phyloP scores from a whole-genome alignment of 306 rosid species.

The Vigna hirtella region DNA sequence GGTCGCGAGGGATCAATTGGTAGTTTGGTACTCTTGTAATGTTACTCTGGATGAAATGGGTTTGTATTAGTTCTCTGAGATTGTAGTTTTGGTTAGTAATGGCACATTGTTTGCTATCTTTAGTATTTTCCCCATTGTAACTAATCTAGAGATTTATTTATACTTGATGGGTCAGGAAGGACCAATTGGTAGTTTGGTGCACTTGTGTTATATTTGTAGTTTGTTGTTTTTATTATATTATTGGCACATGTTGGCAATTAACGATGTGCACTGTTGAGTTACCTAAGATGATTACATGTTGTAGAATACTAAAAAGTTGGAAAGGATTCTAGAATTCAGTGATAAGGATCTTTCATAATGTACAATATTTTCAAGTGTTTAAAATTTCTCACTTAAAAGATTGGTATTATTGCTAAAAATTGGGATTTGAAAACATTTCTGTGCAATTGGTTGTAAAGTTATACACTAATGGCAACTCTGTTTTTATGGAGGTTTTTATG shows the following conservation, averaged over 20 bases:
- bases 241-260: constrained; percentile 24
- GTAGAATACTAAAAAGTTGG: constrained; percentile 1
- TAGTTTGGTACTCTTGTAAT: not conserved
- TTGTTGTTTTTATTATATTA: constrained; percentile 9
- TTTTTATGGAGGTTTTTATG: not conserved
- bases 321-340: not conserved
- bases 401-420: constrained; percentile 16
- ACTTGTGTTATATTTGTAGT: constrained; percentile 31
- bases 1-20: constrained; percentile 10
- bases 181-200: not conserved
- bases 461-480: not conserved
- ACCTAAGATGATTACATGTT: constrained; percentile 18
- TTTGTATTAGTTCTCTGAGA: not conserved
- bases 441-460: not conserved
- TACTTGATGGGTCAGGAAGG: constrained; percentile 33
- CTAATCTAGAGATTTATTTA: not conserved
- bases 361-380: not conserved
- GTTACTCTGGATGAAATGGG: constrained; percentile 9
- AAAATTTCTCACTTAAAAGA: constrained; percentile 2
- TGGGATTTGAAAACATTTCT: constrained; percentile 1
- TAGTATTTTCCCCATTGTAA: too few relatives aligned
- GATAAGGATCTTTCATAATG: not conserved
- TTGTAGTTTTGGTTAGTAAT: constrained; percentile 9
- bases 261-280: not conserved
- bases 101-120: not conserved